Percentiles rank a stretch among this genome's conserved stretches.
phyloP scores from a whole-genome alignment of 1,284 basidiomycete species.

The Clitocybe nebularis region DNA sequence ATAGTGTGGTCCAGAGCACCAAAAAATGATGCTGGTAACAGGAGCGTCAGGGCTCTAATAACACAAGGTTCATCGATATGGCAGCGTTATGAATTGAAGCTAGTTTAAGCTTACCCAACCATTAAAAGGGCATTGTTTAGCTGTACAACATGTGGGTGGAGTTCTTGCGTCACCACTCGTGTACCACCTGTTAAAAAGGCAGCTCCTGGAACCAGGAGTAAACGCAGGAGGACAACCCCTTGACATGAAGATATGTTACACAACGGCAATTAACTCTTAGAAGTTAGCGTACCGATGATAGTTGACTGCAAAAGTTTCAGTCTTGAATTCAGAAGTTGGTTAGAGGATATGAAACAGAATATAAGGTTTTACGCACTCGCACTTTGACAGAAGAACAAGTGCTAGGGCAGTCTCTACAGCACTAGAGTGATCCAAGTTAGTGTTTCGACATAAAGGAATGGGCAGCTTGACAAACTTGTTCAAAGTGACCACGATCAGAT shows the following conservation, averaged over 20 bases:
- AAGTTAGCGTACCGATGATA: slow-evolving; percentile 39
- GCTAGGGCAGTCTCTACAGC: slow-evolving; percentile 61
- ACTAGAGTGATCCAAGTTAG: slow-evolving; percentile 21
- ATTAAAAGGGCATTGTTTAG: slow-evolving; percentile 63
- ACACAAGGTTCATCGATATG: slow-evolving; percentile 1
- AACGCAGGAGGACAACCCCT: slow-evolving; percentile 60
- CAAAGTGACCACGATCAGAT: slow-evolving; percentile 53
- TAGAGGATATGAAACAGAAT: not conserved
- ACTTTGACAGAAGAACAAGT: slow-evolving; percentile 57
- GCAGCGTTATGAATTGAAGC: too few relatives aligned
- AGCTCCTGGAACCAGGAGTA: slow-evolving; percentile 57
- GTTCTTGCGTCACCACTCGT: slow-evolving; percentile 39
- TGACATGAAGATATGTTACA: not conserved
- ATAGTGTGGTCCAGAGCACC: slow-evolving; percentile 46
- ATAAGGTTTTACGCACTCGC: slow-evolving; percentile 50
- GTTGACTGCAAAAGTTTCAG: slow-evolving; percentile 57
- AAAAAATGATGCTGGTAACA: slow-evolving; percentile 63
- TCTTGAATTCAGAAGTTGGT: slow-evolving; percentile 23
- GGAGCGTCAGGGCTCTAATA: slow-evolving; percentile 52
- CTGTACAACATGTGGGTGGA: slow-evolving; percentile 46
- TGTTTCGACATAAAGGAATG: not conserved
- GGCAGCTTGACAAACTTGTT: slow-evolving; percentile 47
- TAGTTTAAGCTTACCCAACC: slow-evolving; percentile 56
- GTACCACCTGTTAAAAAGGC: slow-evolving; percentile 58
- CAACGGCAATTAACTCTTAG: not conserved